phyloP scores from a whole-genome alignment of 441 rosid species.

The Bocquillonia castaneifolia region DNA sequence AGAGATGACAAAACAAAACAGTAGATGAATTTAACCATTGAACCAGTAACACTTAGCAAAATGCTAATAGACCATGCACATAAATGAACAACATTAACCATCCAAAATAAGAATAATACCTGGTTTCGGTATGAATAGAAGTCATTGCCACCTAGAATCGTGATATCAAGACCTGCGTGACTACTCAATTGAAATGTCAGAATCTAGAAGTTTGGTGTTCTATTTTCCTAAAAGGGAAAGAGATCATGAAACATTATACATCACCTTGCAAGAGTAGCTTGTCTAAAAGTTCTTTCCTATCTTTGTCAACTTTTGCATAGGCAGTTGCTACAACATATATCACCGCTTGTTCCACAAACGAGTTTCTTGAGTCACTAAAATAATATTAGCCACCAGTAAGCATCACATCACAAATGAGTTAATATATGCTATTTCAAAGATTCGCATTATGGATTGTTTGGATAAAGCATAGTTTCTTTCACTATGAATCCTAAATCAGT shows the following conservation, averaged over 20 bases:
- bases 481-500: neutral
- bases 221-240: neutral
- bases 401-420: slow-evolving; percentile 4
- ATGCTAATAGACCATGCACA: neutral
- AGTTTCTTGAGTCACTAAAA: slow-evolving; percentile 75
- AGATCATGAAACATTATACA: slow-evolving; percentile 13
- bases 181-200: slow-evolving; percentile 27
- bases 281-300: slow-evolving; percentile 47
- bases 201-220: slow-evolving; percentile 13
- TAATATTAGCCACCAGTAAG: slow-evolving; percentile 5
- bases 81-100: neutral
- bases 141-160: slow-evolving; percentile 87
- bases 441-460: neutral
- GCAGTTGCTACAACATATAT: slow-evolving; percentile 86
- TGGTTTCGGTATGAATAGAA: slow-evolving; percentile 94
- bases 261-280: slow-evolving; percentile 82
- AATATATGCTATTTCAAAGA: slow-evolving; percentile 3
- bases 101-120: slow-evolving; percentile 36
- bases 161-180: slow-evolving; percentile 82
- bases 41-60: neutral
- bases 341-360: slow-evolving; percentile 82
- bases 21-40: neutral
- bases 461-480: neutral
- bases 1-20: slow-evolving; percentile 3
- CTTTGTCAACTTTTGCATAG: slow-evolving; percentile 41